Base-by-base conservation (phyloP, 1,139 yeast species). In the Meyerozyma sp. region DNA sequence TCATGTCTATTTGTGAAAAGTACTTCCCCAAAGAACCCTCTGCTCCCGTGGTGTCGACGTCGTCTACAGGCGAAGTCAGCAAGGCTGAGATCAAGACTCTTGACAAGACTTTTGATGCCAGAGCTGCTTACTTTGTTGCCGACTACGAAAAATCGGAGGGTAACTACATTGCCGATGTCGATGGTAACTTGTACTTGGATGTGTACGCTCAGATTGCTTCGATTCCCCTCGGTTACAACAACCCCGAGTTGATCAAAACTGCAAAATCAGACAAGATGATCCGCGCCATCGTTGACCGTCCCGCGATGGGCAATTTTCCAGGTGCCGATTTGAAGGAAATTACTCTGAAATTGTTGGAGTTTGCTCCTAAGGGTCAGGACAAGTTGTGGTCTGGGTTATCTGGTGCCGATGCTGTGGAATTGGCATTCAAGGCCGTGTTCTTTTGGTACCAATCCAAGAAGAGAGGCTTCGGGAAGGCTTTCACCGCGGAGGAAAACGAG, bases 371-470 rank as follows among this genome's bases (percentile, higher is more conserved):
- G 58, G 88, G 87, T 47, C 83, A 81, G 62, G 75, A 70, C 56
- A 68, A 77, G 57, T 75, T 77, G 44, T 86, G 91, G 89, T 79
- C 87, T 14, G 91, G 86, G 36, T 70, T 84, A 54, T 79, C 89
- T 16, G 95, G 95, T 47, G 86, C 91, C 27, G 93, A 85, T 60
- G 94, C 94, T 52, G 84, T 83, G 59, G 94, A 85, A 65, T 76
- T 84, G 59, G 94, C 94, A 9, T 85, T 81, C 74, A 85, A 85
- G 69, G 93, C 94, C 43, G 88, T 87, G 8, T 85, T 85, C 63
- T 79, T 85, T 70, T 82, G 84, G 73, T 82, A 83, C 63, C 86
- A 82, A 57, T 66, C 79, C 42, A 68, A 77, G 59, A 70, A 71
- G 65, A 79, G 91, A 66, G 78, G 81, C 36, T 73, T 65, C 55